Evolutionary conservation across 2,329 filamentous ascomycete species (phyloP).

Genomic region (Neonectria coccinea): DNA sequence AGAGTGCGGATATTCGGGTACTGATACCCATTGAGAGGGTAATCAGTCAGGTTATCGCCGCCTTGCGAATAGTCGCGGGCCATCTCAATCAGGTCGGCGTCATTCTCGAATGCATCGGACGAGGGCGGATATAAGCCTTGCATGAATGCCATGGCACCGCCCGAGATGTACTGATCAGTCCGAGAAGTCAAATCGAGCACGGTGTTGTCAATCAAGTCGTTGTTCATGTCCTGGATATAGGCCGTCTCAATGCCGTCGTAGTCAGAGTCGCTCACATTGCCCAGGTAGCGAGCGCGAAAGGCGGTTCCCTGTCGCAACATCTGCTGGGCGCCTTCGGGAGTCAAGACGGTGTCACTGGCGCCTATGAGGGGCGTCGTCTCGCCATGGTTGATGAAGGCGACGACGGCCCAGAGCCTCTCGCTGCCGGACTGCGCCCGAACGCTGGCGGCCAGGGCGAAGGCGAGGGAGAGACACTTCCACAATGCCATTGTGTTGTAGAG

Average conservation of each 20-base stretch:
- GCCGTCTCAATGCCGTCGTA: constrained; percentile 45
- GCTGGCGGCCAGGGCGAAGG: constrained; percentile 38
- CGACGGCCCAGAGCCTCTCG: constrained; percentile 60
- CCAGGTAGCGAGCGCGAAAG: constrained; percentile 63
- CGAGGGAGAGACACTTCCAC: constrained; percentile 27
- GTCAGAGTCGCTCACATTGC: constrained; percentile 38
- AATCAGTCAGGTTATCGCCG: constrained; percentile 63
- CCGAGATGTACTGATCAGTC: constrained; percentile 65
- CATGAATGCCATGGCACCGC: constrained; percentile 80
- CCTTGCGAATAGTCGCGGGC: constrained; percentile 53
- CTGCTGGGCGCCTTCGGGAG: constrained; percentile 66
- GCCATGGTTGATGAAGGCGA: constrained; percentile 63
- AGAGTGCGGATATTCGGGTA: constrained; percentile 75
- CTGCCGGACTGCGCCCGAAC: constrained; percentile 48
- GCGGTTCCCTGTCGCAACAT: constrained; percentile 60
- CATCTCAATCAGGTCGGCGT: constrained; percentile 51
- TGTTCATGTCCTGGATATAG: constrained; percentile 57
- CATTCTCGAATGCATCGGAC: constrained; percentile 49
- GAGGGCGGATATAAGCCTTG: constrained; percentile 87
- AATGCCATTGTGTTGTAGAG: constrained; percentile 40
- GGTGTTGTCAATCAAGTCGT: constrained; percentile 60
- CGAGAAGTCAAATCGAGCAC: constrained; percentile 59
- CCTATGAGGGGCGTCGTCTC: constrained; percentile 61
- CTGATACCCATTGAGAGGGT: constrained; percentile 83
- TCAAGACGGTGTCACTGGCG: constrained; percentile 53